Conservation (phyloP, 2,329 filamentous ascomycete species). For the Hypoxylon sp. region DNA sequence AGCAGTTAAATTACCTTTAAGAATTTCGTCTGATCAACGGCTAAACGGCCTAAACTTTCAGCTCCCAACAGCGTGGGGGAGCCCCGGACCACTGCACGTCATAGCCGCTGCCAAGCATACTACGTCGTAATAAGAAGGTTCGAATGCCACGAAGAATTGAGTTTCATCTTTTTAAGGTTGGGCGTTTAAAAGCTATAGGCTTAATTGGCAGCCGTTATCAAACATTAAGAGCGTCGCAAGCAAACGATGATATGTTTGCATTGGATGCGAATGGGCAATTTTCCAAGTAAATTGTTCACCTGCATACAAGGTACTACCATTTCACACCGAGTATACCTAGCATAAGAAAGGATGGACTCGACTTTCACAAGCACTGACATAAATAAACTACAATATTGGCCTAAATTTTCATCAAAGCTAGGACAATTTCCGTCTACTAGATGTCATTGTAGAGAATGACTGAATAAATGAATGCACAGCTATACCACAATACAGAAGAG, state of each 20-base stretch:
- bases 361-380: background rate
- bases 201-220: background rate
- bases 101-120: constrained; percentile 19
- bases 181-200: constrained; percentile 5
- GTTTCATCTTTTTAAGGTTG: constrained; percentile 32
- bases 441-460: background rate
- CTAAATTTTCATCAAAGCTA: background rate
- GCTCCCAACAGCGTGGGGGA: constrained; percentile 14
- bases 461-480: background rate
- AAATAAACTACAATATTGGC: background rate
- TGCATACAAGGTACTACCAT: background rate
- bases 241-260: background rate
- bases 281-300: background rate
- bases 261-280: background rate
- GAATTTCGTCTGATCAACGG: constrained; percentile 21
- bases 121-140: constrained; percentile 21
- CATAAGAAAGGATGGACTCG: background rate
- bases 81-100: constrained; percentile 22
- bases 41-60: constrained; percentile 18
- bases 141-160: constrained; percentile 13
- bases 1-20: background rate
- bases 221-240: background rate
- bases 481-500: background rate
- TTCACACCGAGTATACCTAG: background rate
- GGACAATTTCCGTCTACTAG: background rate